Evolutionary conservation across 2,329 filamentous ascomycete genomes (phyloP).

Genomic region (Alternaria sp.): DNA sequence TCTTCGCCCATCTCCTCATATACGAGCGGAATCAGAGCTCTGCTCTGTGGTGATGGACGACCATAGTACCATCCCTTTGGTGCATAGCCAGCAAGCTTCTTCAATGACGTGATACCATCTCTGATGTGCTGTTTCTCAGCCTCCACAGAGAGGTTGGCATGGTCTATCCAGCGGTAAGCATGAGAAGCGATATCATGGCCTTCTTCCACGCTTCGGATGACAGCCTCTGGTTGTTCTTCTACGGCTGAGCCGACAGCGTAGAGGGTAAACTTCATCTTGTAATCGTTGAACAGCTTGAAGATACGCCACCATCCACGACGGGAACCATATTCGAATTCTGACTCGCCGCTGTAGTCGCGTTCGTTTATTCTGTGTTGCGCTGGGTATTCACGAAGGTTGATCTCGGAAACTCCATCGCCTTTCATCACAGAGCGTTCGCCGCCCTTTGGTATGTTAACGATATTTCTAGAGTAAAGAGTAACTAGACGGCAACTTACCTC

Average conservation of each 20-base stretch:
- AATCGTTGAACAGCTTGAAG: conserved; percentile 59
- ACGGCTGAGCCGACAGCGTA: conserved; percentile 61
- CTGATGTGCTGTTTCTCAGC: conserved; percentile 59
- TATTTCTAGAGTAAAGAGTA: not conserved
- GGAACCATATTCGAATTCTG: conserved; percentile 62
- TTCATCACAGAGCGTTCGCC: conserved; percentile 42
- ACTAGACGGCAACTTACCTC: not conserved
- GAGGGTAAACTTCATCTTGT: conserved; percentile 60
- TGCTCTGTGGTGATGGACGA: conserved; percentile 55
- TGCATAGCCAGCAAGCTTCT: conserved; percentile 56
- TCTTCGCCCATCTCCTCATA: conserved; percentile 63
- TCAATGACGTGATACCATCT: conserved; percentile 53
- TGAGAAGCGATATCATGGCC: conserved; percentile 62
- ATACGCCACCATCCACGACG: conserved; percentile 61
- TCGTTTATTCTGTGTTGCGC: conserved; percentile 51
- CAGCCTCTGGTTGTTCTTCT: conserved; percentile 59
- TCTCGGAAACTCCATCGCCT: conserved; percentile 46
- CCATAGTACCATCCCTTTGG: conserved; percentile 63
- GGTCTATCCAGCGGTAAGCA: conserved; percentile 62
- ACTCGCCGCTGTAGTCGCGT: conserved; percentile 58
- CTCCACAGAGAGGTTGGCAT: conserved; percentile 57
- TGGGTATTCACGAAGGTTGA: conserved; percentile 49
- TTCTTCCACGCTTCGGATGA: conserved; percentile 57
- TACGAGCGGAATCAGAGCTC: conserved; percentile 58
- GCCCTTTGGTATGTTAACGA: conserved; percentile 33